Evolutionary conservation across 331 rosid species (phyloP).

Genomic region (Phaseolus coccineus): DNA sequence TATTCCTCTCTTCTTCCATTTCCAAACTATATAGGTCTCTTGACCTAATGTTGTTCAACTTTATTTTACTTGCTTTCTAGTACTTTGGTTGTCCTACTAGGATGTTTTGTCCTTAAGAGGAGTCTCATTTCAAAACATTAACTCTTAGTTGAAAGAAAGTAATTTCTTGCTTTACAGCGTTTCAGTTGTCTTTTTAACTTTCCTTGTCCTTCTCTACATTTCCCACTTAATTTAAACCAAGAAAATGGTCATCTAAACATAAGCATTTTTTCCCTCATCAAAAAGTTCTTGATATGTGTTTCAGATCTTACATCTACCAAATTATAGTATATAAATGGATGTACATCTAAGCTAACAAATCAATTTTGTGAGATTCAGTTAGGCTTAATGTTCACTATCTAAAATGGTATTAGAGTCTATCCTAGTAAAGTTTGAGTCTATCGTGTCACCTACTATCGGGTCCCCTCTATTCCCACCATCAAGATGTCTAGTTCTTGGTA

Average conservation of each 20-base stretch:
- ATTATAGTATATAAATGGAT: too few species aligned
- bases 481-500: too few species aligned
- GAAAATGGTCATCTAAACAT: constrained; percentile 31
- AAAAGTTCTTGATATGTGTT: not conserved
- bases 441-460: too few species aligned
- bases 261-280: constrained; percentile 17
- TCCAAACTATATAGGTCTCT: not conserved
- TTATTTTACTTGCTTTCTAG: constrained; percentile 1
- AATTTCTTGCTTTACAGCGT: constrained; percentile 3
- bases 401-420: too few species aligned
- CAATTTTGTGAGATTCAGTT: too few species aligned
- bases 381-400: too few species aligned
- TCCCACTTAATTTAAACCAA: constrained; percentile 18
- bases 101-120: constrained; percentile 16
- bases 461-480: too few species aligned
- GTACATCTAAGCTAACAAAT: too few species aligned
- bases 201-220: constrained; percentile 23
- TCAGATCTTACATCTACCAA: too few species aligned
- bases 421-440: too few species aligned
- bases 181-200: not conserved
- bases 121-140: constrained; percentile 5
- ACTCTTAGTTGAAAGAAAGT: constrained; percentile 9
- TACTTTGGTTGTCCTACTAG: not conserved
- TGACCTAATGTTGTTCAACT: not conserved
- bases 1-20: constrained; percentile 17